phyloP scores from a whole-genome alignment of 306 rosid species.

The Inga oerstediana region DNA sequence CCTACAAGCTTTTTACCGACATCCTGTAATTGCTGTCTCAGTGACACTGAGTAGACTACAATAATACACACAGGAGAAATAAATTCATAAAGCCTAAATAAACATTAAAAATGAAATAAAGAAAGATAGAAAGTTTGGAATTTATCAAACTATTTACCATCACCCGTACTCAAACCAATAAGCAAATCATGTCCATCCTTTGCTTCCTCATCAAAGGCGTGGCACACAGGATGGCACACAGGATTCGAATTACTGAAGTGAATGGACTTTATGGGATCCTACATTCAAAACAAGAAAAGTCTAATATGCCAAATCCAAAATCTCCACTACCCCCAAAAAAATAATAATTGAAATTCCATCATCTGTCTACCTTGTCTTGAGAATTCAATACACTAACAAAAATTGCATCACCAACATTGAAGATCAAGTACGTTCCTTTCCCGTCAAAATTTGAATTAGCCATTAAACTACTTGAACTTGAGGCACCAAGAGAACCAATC shows the following conservation, averaged over 20 bases:
- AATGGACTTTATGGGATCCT: constrained; percentile 98
- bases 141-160: constrained; percentile 57
- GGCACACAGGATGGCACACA: constrained; percentile 90
- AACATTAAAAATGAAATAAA: constrained; percentile 1
- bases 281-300: constrained; percentile 45
- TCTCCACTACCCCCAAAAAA: background rate
- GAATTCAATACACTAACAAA: constrained; percentile 94
- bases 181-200: constrained; percentile 98
- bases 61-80: constrained; percentile 40
- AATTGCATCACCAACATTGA: constrained; percentile 94
- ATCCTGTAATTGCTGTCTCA: constrained; percentile 99
- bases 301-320: constrained; percentile 39
- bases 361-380: constrained; percentile 78
- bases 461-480: constrained; percentile 67
- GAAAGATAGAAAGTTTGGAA: constrained; percentile 15
- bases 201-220: constrained; percentile 87
- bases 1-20: constrained; percentile 96
- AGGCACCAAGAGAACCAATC: constrained; percentile 77
- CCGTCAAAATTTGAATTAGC: constrained; percentile 88
- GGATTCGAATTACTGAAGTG: constrained; percentile 93
- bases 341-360: constrained; percentile 1
- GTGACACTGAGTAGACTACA: constrained; percentile 95
- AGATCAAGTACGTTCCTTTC: constrained; percentile 84
- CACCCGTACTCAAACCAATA: constrained; percentile 86
- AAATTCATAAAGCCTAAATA: constrained; percentile 43